Conservation (phyloP, 371 early-diverging fungal genomes). For the Capillidium heterosporum region DNA sequence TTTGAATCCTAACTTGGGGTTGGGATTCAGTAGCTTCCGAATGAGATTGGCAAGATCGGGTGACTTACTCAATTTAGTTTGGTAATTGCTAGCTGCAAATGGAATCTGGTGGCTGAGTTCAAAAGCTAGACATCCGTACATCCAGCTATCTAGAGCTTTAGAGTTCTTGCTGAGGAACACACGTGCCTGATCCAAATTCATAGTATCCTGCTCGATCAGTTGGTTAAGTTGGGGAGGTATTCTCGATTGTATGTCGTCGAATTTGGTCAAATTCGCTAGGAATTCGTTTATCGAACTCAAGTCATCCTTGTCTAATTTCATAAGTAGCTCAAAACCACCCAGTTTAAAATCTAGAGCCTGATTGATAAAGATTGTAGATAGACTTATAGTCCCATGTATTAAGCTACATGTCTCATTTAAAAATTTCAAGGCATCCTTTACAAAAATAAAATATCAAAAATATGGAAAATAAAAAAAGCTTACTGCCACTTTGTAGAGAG, state of each 20-base stretch:
- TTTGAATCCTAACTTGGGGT: not conserved
- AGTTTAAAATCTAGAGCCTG: constrained; percentile 88
- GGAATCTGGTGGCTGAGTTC: not conserved
- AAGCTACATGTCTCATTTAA: constrained; percentile 66
- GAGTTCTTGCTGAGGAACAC: no score
- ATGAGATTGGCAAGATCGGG: no score
- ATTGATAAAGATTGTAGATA: constrained; percentile 64
- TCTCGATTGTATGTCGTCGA: not conserved
- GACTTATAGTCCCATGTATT: constrained; percentile 70
- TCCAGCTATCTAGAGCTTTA: not conserved
- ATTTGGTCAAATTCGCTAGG: not conserved
- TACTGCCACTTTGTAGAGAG: constrained; percentile 78
- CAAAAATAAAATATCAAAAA: constrained; percentile 1
- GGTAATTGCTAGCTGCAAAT: no score
- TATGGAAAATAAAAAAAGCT: constrained; percentile 7
- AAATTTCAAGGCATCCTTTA: constrained; percentile 65
- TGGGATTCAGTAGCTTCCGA: not conserved
- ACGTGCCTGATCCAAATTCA: no score
- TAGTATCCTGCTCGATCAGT: not conserved
- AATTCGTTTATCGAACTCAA: constrained; percentile 11
- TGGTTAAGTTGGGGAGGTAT: not conserved
- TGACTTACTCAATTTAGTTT: no score
- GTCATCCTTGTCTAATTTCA: constrained; percentile 7
- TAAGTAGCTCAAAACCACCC: constrained; percentile 68
- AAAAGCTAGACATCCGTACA: not conserved